phyloP scores from a whole-genome alignment of 2,329 filamentous ascomycete species.

The Malbranchea zuffiana region DNA sequence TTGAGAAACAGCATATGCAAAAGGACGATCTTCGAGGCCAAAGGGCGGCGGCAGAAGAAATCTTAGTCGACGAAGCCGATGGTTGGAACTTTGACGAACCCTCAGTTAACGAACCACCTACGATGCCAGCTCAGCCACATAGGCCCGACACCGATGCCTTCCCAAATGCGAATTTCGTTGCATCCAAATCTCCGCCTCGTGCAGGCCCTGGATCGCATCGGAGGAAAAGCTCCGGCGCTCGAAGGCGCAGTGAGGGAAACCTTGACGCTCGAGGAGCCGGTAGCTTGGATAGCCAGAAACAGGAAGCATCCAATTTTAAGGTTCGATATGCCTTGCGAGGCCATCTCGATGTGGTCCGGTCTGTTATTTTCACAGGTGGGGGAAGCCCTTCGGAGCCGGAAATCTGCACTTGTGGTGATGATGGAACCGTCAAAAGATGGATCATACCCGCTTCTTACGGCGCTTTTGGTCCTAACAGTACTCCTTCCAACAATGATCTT shows the following conservation, averaged over 20 bases:
- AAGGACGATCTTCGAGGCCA: constrained; percentile 5
- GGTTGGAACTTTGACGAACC: constrained; percentile 91
- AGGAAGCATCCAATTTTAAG: constrained; percentile 72
- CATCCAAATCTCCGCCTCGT: constrained; percentile 69
- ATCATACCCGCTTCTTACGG: constrained; percentile 78
- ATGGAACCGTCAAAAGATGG: constrained; percentile 93
- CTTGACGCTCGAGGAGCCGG: constrained; percentile 48
- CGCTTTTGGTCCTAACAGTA: constrained; percentile 39
- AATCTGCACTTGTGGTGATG: constrained; percentile 90
- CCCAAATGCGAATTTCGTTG: constrained; percentile 64
- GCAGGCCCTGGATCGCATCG: constrained; percentile 55
- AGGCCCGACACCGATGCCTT: constrained; percentile 82
- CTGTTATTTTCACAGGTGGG: constrained; percentile 92
- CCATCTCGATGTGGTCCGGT: constrained; percentile 85
- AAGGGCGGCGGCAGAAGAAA: constrained; percentile 4
- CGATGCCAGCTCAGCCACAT: constrained; percentile 42
- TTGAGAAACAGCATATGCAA: constrained; percentile 36
- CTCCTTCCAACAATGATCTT: constrained; percentile 59
- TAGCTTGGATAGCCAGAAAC: constrained; percentile 37
- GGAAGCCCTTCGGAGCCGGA: constrained; percentile 93
- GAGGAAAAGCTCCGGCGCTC: constrained; percentile 68
- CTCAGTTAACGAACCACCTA: constrained; percentile 40
- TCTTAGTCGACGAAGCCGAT: constrained; percentile 47
- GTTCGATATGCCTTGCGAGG: constrained; percentile 84
- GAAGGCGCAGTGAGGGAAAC: constrained; percentile 52